Base-by-base conservation (phyloP, 108 stramenopile species). In the Cyclotella choctawhatcheeana region DNA sequence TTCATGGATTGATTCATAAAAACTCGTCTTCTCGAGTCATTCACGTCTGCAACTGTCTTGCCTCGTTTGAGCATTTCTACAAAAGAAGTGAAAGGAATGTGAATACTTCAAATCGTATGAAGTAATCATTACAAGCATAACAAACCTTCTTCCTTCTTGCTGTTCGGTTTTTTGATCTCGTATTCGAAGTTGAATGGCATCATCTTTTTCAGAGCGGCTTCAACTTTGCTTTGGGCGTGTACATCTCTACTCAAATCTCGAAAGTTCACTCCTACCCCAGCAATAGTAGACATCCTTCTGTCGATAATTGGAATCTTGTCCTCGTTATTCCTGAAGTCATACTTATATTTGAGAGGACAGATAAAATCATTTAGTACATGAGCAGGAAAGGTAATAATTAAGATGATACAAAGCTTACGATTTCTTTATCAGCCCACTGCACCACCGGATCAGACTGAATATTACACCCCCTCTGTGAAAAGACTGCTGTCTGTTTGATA, bases 141-240 rank as follows among this genome's bases (percentile, higher is more conserved):
- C 66, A 7, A 37, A 67, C 67, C 55, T 44, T 69, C 53, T 33
- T 69, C 55, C 29, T 31, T 45, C 27, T 69, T 56, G 2, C 34
- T 25, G 31, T 69, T 55, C 0, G 55, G 24, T 26, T 56, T 69
- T 18, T 18, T 30, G 20, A 69, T 69, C 22, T 3, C n/a, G 27
- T 69, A 69, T 2, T 54, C 17, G 29, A 69, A 17, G 33, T 69
- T 54, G 22, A 69, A 30, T n/a, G 5, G 12, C 2, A 44, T 13
- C 22, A n/a, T n/a, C n/a, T n/a, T n/a, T n/a, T n/a, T n/a, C n/a
- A n/a, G n/a, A n/a, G n/a, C n/a, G n/a, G n/a, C n/a, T n/a, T n/a
- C n/a, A n/a, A n/a, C n/a, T n/a, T n/a, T n/a, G n/a, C n/a, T n/a
- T n/a, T n/a, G n/a, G n/a, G n/a, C n/a, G 33, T 26, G 52, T 8